These are phyloP conservation scores for Aspergillus spinulosporus DNA, from an alignment of 2,329 filamentous ascomycete species.

Conservation along the genomic window DNA sequence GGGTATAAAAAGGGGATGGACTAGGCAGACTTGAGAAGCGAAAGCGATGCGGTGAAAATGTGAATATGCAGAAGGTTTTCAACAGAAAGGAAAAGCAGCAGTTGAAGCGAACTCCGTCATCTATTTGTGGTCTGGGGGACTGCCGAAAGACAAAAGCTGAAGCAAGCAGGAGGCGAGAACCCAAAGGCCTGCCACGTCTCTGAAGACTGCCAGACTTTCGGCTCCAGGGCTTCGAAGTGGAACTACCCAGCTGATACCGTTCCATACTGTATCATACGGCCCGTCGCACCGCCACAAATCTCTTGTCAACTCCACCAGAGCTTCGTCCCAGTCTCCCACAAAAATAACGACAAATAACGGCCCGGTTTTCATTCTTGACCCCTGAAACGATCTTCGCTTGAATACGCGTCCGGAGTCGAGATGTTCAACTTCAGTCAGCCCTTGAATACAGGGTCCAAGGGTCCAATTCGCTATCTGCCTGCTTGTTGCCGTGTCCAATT, in stretches of 20 bases:
- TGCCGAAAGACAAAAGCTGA: constrained; percentile 7
- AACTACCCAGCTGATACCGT: background rate
- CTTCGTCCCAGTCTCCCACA: constrained; percentile 12
- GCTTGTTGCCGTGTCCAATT: background rate
- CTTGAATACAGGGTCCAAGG: background rate
- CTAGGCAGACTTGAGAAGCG: background rate
- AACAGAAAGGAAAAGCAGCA: constrained; percentile 10
- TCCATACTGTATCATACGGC: constrained; percentile 1
- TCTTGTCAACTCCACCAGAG: constrained; percentile 22
- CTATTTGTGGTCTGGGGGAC: constrained; percentile 7
- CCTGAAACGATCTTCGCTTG: constrained; percentile 20
- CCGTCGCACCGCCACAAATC: constrained; percentile 24
- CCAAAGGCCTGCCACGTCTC: constrained; percentile 5
- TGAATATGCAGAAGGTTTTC: constrained; percentile 7
- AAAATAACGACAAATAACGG: constrained; percentile 10
- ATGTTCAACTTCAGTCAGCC: background rate
- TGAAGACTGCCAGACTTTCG: background rate
- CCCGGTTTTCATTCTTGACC: constrained; percentile 9
- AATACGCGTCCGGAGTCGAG: background rate
- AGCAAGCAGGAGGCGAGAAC: constrained; percentile 9
- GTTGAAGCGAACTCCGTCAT: constrained; percentile 13
- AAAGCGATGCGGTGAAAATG: constrained; percentile 5
- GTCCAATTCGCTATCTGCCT: background rate
- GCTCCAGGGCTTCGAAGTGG: background rate
- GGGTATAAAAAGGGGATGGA: constrained; percentile 10